A percentile compares a stretch with the other conserved stretches of the same genome.
phyloP scores from a whole-genome alignment of 2,329 filamentous ascomycete species.

The Aspergillus sp. region DNA sequence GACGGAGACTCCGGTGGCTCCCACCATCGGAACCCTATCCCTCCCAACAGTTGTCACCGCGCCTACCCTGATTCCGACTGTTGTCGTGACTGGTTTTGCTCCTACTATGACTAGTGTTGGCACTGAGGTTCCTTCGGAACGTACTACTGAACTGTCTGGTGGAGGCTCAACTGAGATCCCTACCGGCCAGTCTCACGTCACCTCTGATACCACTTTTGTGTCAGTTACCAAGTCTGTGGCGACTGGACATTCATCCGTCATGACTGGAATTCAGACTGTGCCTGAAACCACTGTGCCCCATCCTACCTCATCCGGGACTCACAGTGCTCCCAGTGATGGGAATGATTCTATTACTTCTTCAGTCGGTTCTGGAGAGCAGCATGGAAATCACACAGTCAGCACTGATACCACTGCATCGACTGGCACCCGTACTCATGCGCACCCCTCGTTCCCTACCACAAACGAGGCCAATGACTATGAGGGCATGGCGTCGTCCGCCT shows the following conservation, averaged over 20 bases:
- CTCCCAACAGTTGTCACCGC: slow-evolving; percentile 5
- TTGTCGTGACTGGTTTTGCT: not conserved
- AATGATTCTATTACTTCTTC: not conserved
- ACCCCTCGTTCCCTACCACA: slow-evolving; percentile 15
- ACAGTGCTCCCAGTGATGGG: not conserved
- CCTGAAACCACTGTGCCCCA: not conserved
- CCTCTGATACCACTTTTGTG: not conserved
- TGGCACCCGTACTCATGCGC: not conserved
- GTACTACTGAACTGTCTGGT: not conserved
- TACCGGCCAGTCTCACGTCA: not conserved
- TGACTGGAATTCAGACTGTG: not conserved
- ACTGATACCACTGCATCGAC: slow-evolving; percentile 1
- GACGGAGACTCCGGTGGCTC: not conserved
- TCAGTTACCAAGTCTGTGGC: not conserved
- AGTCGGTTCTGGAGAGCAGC: not conserved
- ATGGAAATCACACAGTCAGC: slow-evolving; percentile 8
- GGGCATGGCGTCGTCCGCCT: not conserved
- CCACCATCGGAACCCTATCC: not conserved
- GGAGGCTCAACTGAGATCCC: not conserved
- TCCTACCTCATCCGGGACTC: not conserved
- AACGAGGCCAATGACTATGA: slow-evolving; percentile 20
- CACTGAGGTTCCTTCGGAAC: not conserved
- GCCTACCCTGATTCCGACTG: not conserved
- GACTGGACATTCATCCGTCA: not conserved
- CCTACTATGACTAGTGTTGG: slow-evolving; percentile 4